Evolutionary conservation across 495 filamentous ascomycete genomes (phyloP).

Genomic region (Trichoderma parareesei): DNA sequence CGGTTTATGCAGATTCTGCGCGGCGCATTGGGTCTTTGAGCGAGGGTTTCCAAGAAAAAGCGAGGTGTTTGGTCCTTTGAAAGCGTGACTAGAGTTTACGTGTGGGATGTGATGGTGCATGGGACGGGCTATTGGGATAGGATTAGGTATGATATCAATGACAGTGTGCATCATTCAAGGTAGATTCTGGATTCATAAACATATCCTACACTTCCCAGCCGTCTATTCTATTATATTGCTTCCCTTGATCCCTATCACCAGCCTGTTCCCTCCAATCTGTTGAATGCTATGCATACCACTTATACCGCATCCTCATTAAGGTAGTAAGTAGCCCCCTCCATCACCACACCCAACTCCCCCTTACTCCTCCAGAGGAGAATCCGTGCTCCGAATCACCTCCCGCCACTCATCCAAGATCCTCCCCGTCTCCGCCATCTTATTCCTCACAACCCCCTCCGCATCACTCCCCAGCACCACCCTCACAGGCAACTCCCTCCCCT

Average conservation of each 20-base stretch:
- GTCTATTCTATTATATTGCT: too few species aligned
- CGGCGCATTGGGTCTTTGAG: neutral
- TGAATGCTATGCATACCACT: too few species aligned
- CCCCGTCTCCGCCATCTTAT: conserved; percentile 26
- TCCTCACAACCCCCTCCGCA: conserved; percentile 20
- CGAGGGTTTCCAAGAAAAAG: neutral
- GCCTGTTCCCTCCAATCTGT: too few species aligned
- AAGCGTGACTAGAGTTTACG: neutral
- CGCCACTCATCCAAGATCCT: conserved; percentile 29
- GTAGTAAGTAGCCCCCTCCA: too few species aligned
- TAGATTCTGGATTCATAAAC: too few species aligned
- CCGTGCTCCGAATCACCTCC: conserved; percentile 22
- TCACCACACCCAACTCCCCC: neutral
- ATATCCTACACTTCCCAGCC: too few species aligned
- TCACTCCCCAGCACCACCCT: conserved; percentile 29
- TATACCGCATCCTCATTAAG: too few species aligned
- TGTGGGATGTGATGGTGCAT: neutral
- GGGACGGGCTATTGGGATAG: too few species aligned
- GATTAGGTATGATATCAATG: too few species aligned
- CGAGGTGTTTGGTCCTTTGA: neutral
- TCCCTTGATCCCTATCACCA: too few species aligned
- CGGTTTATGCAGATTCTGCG: conserved; percentile 11
- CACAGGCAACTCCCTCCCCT: conserved; percentile 25
- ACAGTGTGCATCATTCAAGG: too few species aligned
- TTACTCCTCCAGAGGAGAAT: neutral